Evolutionary conservation across 768 basidiomycete genomes (phyloP).

Genomic region (Phlegmacium glaucopus): DNA sequence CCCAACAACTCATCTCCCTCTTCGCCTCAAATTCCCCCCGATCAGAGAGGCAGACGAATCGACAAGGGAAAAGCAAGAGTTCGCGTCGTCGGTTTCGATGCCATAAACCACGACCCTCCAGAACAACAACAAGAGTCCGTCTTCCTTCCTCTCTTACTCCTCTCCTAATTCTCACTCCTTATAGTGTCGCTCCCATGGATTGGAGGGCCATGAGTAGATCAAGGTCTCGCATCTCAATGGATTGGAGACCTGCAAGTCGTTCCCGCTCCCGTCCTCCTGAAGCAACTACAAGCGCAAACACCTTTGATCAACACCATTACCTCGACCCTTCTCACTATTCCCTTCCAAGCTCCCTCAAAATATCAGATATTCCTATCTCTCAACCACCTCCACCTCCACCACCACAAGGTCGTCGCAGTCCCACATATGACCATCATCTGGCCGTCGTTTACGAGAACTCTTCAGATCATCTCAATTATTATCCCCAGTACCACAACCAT

Average conservation of each 20-base stretch:
- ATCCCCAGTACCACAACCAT: conserved; percentile 8
- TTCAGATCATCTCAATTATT: conserved; percentile 17
- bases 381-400: conserved; percentile 37
- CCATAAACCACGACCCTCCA: conserved; percentile 61
- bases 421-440: conserved; percentile 42
- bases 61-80: conserved; percentile 81
- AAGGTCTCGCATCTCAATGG: conserved; percentile 87
- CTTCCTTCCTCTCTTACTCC: conserved; percentile 7
- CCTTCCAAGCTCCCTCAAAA: conserved; percentile 43
- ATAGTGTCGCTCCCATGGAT: conserved; percentile 74
- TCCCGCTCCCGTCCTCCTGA: conserved; percentile 77
- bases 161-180: conserved; percentile 16
- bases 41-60: conserved; percentile 67
- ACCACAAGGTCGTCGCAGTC: conserved; percentile 39
- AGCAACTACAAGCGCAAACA: conserved; percentile 40
- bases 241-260: conserved; percentile 80
- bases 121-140: conserved; percentile 73
- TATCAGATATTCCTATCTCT: conserved; percentile 36
- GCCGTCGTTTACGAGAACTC: conserved; percentile 33
- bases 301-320: conserved; percentile 45
- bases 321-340: conserved; percentile 35
- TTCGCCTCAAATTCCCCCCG: conserved; percentile 21
- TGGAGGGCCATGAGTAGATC: conserved; percentile 92
- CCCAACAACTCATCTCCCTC: conserved; percentile 1
- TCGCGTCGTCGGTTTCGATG: conserved; percentile 80